Conservation (phyloP, 495 filamentous ascomycete genomes). For the Hypoxylon lienhwacheense region DNA sequence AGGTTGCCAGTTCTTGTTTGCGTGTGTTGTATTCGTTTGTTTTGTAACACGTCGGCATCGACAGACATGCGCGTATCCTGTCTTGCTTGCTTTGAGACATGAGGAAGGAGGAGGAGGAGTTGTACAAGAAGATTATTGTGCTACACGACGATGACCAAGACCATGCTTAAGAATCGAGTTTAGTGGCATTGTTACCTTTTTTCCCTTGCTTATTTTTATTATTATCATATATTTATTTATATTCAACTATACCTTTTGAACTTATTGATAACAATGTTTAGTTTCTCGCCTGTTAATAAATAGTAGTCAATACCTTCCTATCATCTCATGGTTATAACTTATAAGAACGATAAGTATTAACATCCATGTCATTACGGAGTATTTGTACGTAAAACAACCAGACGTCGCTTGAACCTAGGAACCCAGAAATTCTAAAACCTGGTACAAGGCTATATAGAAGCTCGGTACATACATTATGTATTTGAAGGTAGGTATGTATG, state of each 20-base stretch:
- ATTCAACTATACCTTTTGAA: too few species aligned
- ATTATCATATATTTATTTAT: too few species aligned
- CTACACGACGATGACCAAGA: slow-evolving; percentile 3
- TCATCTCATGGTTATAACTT: too few species aligned
- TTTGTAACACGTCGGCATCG: slow-evolving; percentile 17
- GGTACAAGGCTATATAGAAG: not conserved
- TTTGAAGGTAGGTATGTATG: not conserved
- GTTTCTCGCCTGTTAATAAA: too few species aligned
- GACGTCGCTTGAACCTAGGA: too few species aligned
- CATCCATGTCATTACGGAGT: too few species aligned
- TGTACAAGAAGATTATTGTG: slow-evolving; percentile 13
- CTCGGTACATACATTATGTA: not conserved
- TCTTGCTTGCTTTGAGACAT: slow-evolving; percentile 24
- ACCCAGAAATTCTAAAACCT: too few species aligned
- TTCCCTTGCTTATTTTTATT: not conserved
- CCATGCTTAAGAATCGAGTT: not conserved
- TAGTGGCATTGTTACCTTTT: not conserved
- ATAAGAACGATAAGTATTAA: too few species aligned
- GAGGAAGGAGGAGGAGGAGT: slow-evolving; percentile 20
- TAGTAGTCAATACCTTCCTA: too few species aligned
- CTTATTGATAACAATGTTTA: too few species aligned
- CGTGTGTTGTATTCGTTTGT: slow-evolving; percentile 2
- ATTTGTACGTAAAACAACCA: too few species aligned
- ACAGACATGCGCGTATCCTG: slow-evolving; percentile 20
- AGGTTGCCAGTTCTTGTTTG: slow-evolving; percentile 1